Evolutionary conservation across 495 filamentous ascomycete species (phyloP).

Genomic region (Hyphodiscus hymeniophilus): DNA sequence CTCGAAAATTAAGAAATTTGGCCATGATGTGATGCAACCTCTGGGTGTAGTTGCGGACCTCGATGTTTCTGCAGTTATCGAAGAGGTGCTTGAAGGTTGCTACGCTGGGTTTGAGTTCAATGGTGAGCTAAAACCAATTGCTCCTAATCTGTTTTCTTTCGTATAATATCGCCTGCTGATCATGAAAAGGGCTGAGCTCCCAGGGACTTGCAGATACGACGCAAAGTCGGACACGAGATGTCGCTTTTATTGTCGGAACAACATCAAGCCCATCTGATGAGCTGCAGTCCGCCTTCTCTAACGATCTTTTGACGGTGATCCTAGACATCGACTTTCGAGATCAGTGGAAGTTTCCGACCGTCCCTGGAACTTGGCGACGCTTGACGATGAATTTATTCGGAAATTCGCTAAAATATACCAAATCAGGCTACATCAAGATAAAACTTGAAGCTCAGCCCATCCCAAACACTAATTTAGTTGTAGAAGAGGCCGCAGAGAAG

Average conservation of each 20-base stretch:
- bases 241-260: not conserved
- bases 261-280: constrained; percentile 2
- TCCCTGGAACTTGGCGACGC: constrained; percentile 34
- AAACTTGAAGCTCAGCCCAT: constrained; percentile 8
- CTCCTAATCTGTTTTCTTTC: too few relatives aligned
- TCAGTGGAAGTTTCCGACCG: constrained; percentile 28
- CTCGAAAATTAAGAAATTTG: constrained; percentile 47
- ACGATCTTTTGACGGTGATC: constrained; percentile 22
- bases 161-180: not conserved
- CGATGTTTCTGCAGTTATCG: constrained; percentile 28
- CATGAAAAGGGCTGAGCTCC: not conserved
- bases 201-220: not conserved
- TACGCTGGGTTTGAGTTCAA: constrained; percentile 25
- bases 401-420: constrained; percentile 35
- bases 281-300: constrained; percentile 13
- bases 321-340: constrained; percentile 25
- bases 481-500: not conserved
- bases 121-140: constrained; percentile 17
- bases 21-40: constrained; percentile 19
- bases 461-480: constrained; percentile 6
- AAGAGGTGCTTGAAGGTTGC: constrained; percentile 39
- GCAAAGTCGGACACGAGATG: too few relatives aligned
- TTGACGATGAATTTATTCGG: constrained; percentile 41
- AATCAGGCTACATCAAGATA: constrained; percentile 17
- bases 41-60: constrained; percentile 6